These are phyloP conservation scores for Mortierella hygrophila DNA, from an alignment of 192 early-diverging fungal genomes.

Conservation along the genomic window DNA sequence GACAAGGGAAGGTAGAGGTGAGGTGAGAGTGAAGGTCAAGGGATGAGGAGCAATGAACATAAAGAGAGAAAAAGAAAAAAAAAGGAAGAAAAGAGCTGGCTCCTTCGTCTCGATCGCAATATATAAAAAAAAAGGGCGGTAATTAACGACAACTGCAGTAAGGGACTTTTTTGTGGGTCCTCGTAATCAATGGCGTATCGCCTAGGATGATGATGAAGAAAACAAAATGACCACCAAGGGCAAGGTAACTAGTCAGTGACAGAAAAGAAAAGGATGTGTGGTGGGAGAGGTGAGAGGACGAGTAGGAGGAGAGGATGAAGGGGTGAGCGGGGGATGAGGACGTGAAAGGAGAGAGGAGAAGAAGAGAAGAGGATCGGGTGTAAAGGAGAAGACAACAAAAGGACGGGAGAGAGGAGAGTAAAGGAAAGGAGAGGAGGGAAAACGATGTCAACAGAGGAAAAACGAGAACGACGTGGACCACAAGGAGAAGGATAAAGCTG, in stretches of 20 bases:
- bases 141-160: neutral
- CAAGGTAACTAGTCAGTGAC: neutral
- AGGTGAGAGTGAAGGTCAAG: neutral
- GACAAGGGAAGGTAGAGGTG: neutral
- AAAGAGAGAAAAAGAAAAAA: neutral
- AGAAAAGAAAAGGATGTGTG: neutral
- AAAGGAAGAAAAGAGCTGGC: neutral
- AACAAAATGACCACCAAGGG: too few relatives aligned
- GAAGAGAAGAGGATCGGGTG: neutral
- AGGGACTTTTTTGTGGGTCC: neutral
- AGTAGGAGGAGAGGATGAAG: neutral
- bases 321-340: neutral
- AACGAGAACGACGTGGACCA: neutral
- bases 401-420: conserved; percentile 6
- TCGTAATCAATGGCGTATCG: neutral
- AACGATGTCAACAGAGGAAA: neutral
- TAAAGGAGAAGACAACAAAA: neutral
- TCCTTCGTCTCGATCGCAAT: neutral
- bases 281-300: neutral
- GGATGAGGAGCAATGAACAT: neutral
- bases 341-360: neutral
- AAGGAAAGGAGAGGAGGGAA: neutral
- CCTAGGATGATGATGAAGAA: neutral
- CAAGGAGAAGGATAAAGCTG: neutral
- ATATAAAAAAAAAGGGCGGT: conserved; percentile 2